Evolutionary conservation across 2,329 filamentous ascomycete genomes (phyloP), one percentile per base, ranked within the genome.

Genomic region (Xylariaceae sp.): DNA sequence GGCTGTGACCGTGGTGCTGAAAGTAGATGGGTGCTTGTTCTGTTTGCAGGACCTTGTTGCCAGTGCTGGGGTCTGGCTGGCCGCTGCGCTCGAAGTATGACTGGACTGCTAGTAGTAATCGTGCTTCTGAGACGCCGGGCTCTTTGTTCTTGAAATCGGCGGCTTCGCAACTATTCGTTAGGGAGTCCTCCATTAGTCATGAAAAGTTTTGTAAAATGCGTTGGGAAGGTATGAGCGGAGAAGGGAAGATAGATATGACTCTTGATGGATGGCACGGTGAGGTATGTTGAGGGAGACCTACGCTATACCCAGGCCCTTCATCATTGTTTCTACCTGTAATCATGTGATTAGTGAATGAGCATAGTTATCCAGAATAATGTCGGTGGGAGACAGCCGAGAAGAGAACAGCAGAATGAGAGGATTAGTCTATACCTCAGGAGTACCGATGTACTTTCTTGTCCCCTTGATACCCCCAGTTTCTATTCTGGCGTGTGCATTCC

Each of bases 391-490:
- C 2, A 41, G 14, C 14, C 11, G 35, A 20, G 8, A 20, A 20
- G 17, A 6, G 23, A 6, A 20, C 7, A n/a, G 3, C 14, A 33
- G 17, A 14, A 14, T 3, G 20, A 32, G 14, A 25, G 2, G n/a
- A 37, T 5, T 34, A 3, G n/a, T 37, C 37, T 35, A 8, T 71
- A 88, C 87, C 73, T 97, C 92, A 7, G 88, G 83, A 1, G 92
- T 96, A 14, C 92, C 92, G 56, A 97, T 97, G 61, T 93, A 97
- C 65, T 96, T 97, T 49, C 93, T 80, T 0, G 91, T 95, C n/a
- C 84, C 84, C 52, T 74, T 80, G 52, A 97, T 86, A 1, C 90
- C 89, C 2, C 92, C 92, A 1, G 91, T 96, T 66, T 97, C 89
- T 2, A 80, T 62, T 25, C 88, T 78, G 3, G 86, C 88, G 36